Conservation (phyloP, 805 yeast species). For the Yueomyces sinensis region DNA sequence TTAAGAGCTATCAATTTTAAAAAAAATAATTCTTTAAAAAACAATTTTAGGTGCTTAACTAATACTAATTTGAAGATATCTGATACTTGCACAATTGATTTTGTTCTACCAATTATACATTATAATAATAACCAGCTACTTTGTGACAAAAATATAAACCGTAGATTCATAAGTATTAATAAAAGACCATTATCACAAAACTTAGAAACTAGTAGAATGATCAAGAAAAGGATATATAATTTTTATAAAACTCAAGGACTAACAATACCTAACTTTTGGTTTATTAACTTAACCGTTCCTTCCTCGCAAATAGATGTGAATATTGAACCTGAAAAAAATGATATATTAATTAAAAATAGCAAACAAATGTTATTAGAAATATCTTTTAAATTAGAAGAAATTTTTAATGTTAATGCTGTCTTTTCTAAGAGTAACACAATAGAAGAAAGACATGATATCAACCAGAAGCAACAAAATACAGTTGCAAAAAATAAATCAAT, state of each 20-base stretch:
- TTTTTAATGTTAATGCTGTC: constrained; percentile 4
- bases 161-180: constrained; percentile 25
- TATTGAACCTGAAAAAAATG: constrained; percentile 33
- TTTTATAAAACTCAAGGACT: constrained; percentile 14
- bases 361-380: too few relatives aligned
- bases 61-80: constrained; percentile 3
- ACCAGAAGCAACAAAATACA: background rate
- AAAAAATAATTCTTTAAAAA: background rate
- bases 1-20: too few relatives aligned
- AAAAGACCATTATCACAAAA: constrained; percentile 19
- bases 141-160: constrained; percentile 9
- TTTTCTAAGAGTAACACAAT: background rate
- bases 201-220: constrained; percentile 21
- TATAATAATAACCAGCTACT: constrained; percentile 19
- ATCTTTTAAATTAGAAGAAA: constrained; percentile 7
- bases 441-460: background rate
- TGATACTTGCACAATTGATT: constrained; percentile 5
- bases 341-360: constrained; percentile 23
- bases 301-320: constrained; percentile 25
- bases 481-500: background rate
- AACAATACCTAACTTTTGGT: constrained; percentile 26
- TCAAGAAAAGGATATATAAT: constrained; percentile 14
- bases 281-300: constrained; percentile 15
- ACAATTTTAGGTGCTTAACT: too few relatives aligned
- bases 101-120: constrained; percentile 25